Base-by-base conservation (phyloP, 1,284 basidiomycete species). In the Leccinum solheimii region DNA sequence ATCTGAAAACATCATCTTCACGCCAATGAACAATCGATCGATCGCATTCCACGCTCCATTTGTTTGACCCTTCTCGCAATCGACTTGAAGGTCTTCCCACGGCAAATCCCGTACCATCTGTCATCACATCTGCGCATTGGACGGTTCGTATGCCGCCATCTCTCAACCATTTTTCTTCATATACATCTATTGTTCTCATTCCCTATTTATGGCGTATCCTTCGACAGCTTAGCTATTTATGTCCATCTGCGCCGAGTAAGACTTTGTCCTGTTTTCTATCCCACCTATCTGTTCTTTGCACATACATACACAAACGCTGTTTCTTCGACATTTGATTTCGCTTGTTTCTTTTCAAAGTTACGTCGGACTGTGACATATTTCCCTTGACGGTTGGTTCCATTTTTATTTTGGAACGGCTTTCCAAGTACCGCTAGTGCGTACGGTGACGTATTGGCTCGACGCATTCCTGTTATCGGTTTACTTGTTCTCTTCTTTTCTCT, bases 141-240 rank as follows among this genome's bases (percentile, higher is more conserved):
- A 75, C 75, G 70, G 66, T 74, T 63, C 63, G 59, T 65, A 62
- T 32, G 52, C 69, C 68, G 60, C 64, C 72, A 66, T 63, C 45
- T 48, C 26, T 7, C 61, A 45, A 64, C 19, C 21, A 23, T 49
- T 23, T 49, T 49, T 49, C 21, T 49, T 49, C 23, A 7, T 49
- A 52, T 62, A 57, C 38, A 72, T 67, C 52, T 67, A 65, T 65
- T 30, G 55, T 50, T 52, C 23, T 3, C 52, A 36, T 62, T 63
- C 57, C 55, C 36, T 69, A 75, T 73, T 75, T 73, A 73, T 62
- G 69, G 71, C 70, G 71, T 75, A 72, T 73, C 62, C 70, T 62
- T 69, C 7, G 73, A 60, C 64, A 51, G 30, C 30, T 27, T 26
- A 57, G 53, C 55, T 76, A 73, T 76, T 65, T 76, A 73, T 69